Base-by-base conservation (phyloP, 2,329 filamentous ascomycete species). In the Cytospora chrysosperma region DNA sequence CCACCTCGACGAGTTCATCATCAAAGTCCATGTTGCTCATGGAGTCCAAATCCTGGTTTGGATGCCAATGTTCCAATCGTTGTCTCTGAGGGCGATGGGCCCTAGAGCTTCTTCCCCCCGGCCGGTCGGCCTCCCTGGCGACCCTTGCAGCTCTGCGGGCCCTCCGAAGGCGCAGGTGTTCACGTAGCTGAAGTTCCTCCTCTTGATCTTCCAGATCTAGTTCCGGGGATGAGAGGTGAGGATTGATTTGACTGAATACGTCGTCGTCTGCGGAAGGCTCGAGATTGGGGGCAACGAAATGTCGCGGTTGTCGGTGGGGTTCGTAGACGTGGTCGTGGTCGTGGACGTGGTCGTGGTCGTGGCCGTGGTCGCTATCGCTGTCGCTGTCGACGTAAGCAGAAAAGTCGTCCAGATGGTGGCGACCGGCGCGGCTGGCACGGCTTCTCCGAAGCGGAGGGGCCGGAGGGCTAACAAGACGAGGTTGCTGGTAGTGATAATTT, bases 1-100 rank as follows among this genome's bases (percentile, higher is more conserved):
- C 57, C 47, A 65, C 57, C 37, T 65, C 64, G 2, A 65, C 43
- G 24, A 64, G 56, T 54, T 65, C 64, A 50, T 65, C 64, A 5
- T 65, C 64, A 12, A 47, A 13, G 26, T 65, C 61, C 64, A 64
- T 61, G 24, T 50, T 47, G 19, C 43, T 54, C 28, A 50, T 40
- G 3, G 27, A 27, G 9, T 27, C 34, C 37, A n/a, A 21, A 9
- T 21, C 28, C 8, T 2, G 15, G 12, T 50, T 15, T 21, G 43
- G 19, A n/a, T 24, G n/a, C 43, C 43, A 47, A 24, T 24, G 9
- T 24, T 47, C 43, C 7, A 21, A 21, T 0, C 8, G 40, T 9
- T 19, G n/a, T 21, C n/a, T 47, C 9, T 13, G 43, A 21, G n/a
- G 8, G n/a, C n/a, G 43, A 47, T 21, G 8, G 43, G n/a, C 19